Conservation (phyloP, 2,329 filamentous ascomycete species). For the Colletotrichum abscissum region DNA sequence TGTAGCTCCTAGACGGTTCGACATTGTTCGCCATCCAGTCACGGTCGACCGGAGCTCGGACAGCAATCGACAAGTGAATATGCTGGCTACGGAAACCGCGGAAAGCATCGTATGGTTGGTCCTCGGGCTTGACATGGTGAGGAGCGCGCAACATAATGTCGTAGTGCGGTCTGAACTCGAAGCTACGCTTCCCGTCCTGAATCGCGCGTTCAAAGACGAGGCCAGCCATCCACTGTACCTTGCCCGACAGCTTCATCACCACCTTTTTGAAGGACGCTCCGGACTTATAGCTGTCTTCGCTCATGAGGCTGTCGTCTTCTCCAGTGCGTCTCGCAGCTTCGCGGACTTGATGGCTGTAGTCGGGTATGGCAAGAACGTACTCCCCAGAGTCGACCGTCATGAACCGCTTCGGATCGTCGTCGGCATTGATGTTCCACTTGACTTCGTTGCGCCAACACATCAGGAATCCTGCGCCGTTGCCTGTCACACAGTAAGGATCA, state of each 20-base stretch:
- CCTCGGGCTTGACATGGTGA: constrained; percentile 72
- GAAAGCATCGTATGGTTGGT: constrained; percentile 86
- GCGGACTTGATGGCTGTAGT: constrained; percentile 89
- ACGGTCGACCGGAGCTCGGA: constrained; percentile 86
- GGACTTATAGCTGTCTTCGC: constrained; percentile 74
- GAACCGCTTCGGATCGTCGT: constrained; percentile 90
- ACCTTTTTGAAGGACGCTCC: constrained; percentile 97
- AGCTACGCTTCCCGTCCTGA: constrained; percentile 77
- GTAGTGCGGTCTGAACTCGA: constrained; percentile 93
- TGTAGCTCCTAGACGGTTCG: constrained; percentile 89
- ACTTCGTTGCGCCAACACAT: constrained; percentile 99
- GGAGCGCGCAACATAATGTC: constrained; percentile 88
- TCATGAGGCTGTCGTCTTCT: constrained; percentile 69
- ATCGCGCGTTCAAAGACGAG: constrained; percentile 92
- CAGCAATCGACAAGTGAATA: constrained; percentile 93
- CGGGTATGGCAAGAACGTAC: constrained; percentile 93
- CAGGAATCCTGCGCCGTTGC: constrained; percentile 91
- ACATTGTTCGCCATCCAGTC: constrained; percentile 85
- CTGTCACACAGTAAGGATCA: constrained; percentile 93
- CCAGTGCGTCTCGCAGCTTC: constrained; percentile 64
- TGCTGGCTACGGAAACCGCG: constrained; percentile 95
- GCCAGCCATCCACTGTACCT: constrained; percentile 91
- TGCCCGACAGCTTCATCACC: constrained; percentile 97
- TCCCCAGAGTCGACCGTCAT: constrained; percentile 97
- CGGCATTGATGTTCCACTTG: constrained; percentile 83